phyloP scores from a whole-genome alignment of 306 rosid genomes.

The Lablab purpureus region DNA sequence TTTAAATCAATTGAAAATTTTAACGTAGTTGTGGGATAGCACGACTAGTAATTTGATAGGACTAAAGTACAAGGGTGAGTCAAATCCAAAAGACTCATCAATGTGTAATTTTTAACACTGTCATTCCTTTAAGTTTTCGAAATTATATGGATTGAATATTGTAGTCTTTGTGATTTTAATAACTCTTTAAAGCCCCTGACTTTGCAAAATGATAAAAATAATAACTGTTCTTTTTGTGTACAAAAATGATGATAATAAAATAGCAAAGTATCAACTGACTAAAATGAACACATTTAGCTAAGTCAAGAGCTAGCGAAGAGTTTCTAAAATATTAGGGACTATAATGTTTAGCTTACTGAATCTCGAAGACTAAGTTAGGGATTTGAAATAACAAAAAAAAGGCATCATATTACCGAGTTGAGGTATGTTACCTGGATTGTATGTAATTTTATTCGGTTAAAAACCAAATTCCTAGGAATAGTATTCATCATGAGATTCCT shows the following conservation, averaged over 20 bases:
- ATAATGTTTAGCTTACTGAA: not conserved
- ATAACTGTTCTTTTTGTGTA: too few species aligned
- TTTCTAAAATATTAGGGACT: not conserved
- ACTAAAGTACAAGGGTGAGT: too few species aligned
- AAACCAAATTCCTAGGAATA: too few species aligned
- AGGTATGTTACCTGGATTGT: too few species aligned
- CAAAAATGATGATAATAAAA: not conserved
- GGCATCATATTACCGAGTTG: too few species aligned
- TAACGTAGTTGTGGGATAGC: not conserved
- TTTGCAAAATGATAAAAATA: not conserved
- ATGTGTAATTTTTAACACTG: too few species aligned
- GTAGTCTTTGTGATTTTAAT: not conserved
- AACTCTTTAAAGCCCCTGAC: not conserved
- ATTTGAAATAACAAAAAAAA: not conserved
- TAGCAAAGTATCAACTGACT: not conserved
- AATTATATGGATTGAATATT: not conserved
- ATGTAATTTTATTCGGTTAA: too few species aligned
- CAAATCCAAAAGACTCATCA: too few species aligned
- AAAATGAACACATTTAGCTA: not conserved
- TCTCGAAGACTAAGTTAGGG: not conserved
- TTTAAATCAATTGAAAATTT: constrained; percentile 27
- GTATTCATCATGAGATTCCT: not conserved
- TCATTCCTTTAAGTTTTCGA: too few species aligned
- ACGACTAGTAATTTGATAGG: too few species aligned
- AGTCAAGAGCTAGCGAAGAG: not conserved